Conservation (phyloP, 495 filamentous ascomycete genomes). For the Gamarada debralockiae region DNA sequence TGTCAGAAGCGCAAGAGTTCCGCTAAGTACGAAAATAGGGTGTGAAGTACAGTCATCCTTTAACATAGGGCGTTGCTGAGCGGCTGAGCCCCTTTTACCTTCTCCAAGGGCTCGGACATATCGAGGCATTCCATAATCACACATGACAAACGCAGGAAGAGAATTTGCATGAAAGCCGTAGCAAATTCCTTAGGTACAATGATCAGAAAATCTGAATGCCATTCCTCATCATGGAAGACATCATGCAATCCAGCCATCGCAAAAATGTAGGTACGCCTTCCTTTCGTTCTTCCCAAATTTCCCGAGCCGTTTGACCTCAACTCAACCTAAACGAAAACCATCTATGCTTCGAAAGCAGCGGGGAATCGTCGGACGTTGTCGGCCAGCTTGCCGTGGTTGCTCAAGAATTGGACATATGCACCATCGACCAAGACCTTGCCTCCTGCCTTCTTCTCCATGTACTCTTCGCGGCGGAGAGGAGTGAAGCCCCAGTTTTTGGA, state of each 20-base stretch:
- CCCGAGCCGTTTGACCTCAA: slow-evolving; percentile 24
- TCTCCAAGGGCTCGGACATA: neutral
- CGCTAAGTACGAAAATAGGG: too few relatives aligned
- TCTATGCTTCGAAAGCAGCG: slow-evolving; percentile 65
- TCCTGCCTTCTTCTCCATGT: slow-evolving; percentile 83
- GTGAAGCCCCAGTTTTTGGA: slow-evolving; percentile 99
- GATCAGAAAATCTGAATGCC: slow-evolving; percentile 20
- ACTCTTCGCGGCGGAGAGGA: slow-evolving; percentile 93
- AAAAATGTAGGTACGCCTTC: slow-evolving; percentile 21
- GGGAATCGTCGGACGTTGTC: slow-evolving; percentile 92
- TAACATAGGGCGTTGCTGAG: too few relatives aligned
- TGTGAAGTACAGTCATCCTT: too few relatives aligned
- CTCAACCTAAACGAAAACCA: slow-evolving; percentile 22
- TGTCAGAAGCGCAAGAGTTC: too few relatives aligned
- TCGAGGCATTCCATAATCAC: neutral
- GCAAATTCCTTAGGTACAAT: slow-evolving; percentile 27
- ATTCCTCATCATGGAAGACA: slow-evolving; percentile 9
- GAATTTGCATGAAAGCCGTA: slow-evolving; percentile 15
- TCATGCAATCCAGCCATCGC: slow-evolving; percentile 25
- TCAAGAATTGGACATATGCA: slow-evolving; percentile 98
- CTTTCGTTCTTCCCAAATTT: slow-evolving; percentile 29
- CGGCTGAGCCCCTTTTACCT: too few relatives aligned
- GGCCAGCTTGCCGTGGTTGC: slow-evolving; percentile 79
- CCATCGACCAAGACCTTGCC: slow-evolving; percentile 91
- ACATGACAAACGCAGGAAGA: too few relatives aligned